A percentile compares a stretch with the other conserved stretches of the same genome.
These are phyloP conservation scores for Ceratobasidium theobromae DNA, from an alignment of 1,284 basidiomycete species.

Conservation along the genomic window DNA sequence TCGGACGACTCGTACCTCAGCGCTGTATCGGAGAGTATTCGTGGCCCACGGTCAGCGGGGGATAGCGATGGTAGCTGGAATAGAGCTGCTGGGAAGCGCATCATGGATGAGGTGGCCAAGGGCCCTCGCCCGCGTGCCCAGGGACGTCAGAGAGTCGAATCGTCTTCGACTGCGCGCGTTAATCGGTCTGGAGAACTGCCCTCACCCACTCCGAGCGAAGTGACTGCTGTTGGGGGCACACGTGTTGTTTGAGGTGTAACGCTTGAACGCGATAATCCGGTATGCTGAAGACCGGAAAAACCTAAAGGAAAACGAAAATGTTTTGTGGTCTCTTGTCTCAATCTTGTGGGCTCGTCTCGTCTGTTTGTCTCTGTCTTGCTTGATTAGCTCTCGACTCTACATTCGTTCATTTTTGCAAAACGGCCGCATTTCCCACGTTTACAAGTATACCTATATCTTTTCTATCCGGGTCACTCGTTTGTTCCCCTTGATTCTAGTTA, in stretches of 20 bases:
- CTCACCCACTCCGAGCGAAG: constrained; percentile 24
- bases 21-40: constrained; percentile 26
- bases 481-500: neutral
- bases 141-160: neutral
- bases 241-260: constrained; percentile 2
- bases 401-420: neutral
- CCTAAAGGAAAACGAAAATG: neutral
- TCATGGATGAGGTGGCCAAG: neutral
- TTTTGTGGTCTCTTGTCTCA: neutral
- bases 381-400: neutral
- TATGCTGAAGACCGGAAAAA: neutral
- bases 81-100: neutral
- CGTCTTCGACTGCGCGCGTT: neutral
- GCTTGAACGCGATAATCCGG: too few species aligned
- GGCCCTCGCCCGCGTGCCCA: neutral
- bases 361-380: neutral
- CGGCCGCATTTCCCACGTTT: neutral
- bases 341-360: neutral
- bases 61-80: constrained; percentile 3
- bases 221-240: constrained; percentile 13
- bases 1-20: constrained; percentile 35
- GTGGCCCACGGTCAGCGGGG: neutral
- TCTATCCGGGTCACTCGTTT: constrained; percentile 17
- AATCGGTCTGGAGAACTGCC: neutral
- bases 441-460: constrained; percentile 20